A percentile compares a stretch with the other conserved stretches of the same genome.
phyloP scores from a whole-genome alignment of 345 rosid species.

The Lumnitzera racemosa region DNA sequence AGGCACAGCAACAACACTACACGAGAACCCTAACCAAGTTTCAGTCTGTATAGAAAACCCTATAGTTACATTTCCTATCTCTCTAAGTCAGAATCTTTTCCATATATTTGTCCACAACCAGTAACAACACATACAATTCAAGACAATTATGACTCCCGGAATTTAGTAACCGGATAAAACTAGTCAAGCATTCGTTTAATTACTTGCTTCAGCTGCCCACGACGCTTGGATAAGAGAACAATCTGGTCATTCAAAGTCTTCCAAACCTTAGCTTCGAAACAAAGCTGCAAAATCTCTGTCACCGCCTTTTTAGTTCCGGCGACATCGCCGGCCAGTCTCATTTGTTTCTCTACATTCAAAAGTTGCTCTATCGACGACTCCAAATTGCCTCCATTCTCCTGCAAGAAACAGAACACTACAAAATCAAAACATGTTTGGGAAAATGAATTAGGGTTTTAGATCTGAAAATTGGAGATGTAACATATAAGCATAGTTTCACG shows the following conservation, averaged over 20 bases:
- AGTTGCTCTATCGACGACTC: constrained; percentile 64
- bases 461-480: too few relatives aligned
- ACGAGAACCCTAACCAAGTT: too few relatives aligned
- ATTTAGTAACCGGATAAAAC: not conserved
- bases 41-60: too few relatives aligned
- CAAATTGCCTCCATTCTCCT: constrained; percentile 44
- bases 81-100: too few relatives aligned
- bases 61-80: too few relatives aligned
- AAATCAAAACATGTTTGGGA: too few relatives aligned
- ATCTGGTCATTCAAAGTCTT: constrained; percentile 71
- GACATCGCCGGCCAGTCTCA: constrained; percentile 74
- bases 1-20: too few relatives aligned
- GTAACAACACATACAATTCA: not conserved
- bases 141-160: not conserved
- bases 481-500: too few relatives aligned
- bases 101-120: not conserved
- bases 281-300: constrained; percentile 63
- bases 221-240: constrained; percentile 65
- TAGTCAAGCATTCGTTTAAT: not conserved
- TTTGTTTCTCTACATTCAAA: constrained; percentile 73
- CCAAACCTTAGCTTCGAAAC: constrained; percentile 88
- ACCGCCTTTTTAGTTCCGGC: constrained; percentile 71
- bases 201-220: constrained; percentile 93
- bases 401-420: not conserved
- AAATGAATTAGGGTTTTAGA: too few relatives aligned